Base-by-base conservation (phyloP, 441 rosid species). In the Hura crepitans region DNA sequence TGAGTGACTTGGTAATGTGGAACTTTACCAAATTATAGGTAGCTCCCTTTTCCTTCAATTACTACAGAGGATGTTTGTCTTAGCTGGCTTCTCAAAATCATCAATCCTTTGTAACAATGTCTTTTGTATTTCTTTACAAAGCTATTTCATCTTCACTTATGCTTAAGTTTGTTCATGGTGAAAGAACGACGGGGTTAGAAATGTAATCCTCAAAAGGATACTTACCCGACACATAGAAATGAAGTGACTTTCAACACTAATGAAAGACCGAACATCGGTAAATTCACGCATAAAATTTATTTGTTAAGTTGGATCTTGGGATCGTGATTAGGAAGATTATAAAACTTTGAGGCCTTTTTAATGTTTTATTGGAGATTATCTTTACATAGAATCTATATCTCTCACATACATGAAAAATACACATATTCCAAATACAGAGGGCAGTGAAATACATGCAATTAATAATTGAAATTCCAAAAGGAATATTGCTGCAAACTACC, bases 151-250 rank as follows among this genome's bases (percentile, higher is more conserved):
- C 92, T 83, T 97, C 97, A 94, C 0, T 92, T 82, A 83, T 85
- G 96, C 75, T 94, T 94, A 74, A 94, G 90, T 85, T 94, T 97
- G 23, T 56, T 81, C 85, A 90, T 8, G 11, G 99, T 90, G 69
- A 92, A 86, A 39, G 96, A 80, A 67, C 75, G 65, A 62, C 84
- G 67, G 97, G 87, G 78, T 94, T 92, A 53, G 86, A 81, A 68
- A 94, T 85, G 77, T 81, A 94, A 79, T 94, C 97, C 69, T 89
- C 99, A 55, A 94, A 94, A 12, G 99, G 97, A 84, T 83, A 92
- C 74, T 83, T 89, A 5, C 86, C 92, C 88, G 91, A 76, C 73
- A 58, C 31, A 55, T 39, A 69, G 12, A 79, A 63, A 45, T 46
- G 71, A 69, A 68, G 39, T 57, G 23, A 75, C 42, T 66, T 81